A percentile compares a stretch with the other conserved stretches of the same genome.
These are phyloP conservation scores for Tillandsia fasciculata DNA, from an alignment of 176 grass and related monocot genomes.

Conservation along the genomic window DNA sequence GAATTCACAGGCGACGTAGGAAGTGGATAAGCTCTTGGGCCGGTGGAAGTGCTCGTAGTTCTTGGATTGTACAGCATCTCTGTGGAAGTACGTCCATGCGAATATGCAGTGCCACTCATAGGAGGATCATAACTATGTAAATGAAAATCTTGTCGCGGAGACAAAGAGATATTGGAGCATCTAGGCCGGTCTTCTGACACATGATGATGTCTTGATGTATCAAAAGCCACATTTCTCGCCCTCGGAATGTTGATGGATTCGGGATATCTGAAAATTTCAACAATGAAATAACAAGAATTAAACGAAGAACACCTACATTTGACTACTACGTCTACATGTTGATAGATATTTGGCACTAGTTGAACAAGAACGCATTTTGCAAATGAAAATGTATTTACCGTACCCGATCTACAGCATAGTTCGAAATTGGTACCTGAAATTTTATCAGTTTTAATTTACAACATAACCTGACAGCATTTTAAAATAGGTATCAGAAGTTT, in stretches of 20 bases:
- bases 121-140: constrained; percentile 32
- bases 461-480: too few species aligned
- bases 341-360: background rate
- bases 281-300: background rate
- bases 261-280: background rate
- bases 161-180: constrained; percentile 28
- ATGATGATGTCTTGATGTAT: constrained; percentile 20
- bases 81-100: constrained; percentile 31
- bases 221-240: constrained; percentile 31
- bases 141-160: constrained; percentile 36
- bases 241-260: constrained; percentile 22
- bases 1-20: constrained; percentile 32
- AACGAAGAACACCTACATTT: background rate
- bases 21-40: constrained; percentile 31
- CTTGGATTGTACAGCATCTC: constrained; percentile 49
- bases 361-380: too few species aligned
- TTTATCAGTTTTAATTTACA: too few species aligned
- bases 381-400: too few species aligned
- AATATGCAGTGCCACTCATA: constrained; percentile 29
- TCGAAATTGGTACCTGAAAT: too few species aligned
- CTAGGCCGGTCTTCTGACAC: constrained; percentile 37
- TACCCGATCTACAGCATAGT: too few species aligned
- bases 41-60: constrained; percentile 39
- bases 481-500: too few species aligned
- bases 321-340: background rate